Evolutionary conservation across 1,139 yeast genomes (phyloP).

Genomic region (Torulaspora pretoriensis): DNA sequence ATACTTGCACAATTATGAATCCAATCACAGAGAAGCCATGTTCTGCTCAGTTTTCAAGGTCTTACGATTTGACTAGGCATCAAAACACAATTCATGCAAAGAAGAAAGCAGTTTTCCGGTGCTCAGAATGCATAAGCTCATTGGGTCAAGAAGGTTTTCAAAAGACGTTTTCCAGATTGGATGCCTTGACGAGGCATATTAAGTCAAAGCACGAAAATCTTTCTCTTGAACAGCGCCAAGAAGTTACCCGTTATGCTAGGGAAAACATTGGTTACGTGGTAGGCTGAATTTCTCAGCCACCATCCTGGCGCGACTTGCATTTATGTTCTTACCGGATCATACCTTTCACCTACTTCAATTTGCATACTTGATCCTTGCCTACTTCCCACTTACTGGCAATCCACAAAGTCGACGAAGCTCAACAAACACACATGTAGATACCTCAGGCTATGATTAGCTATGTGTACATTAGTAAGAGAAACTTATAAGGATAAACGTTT

Average conservation of each 20-base stretch:
- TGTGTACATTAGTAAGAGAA: slow-evolving; percentile 4
- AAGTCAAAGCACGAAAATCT: slow-evolving; percentile 76
- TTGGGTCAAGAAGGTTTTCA: slow-evolving; percentile 40
- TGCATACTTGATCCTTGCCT: slow-evolving; percentile 3
- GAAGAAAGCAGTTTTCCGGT: slow-evolving; percentile 78
- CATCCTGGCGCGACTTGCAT: background rate
- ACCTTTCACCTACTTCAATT: background rate
- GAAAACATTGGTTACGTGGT: slow-evolving; percentile 63
- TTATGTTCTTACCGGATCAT: background rate
- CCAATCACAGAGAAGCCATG: slow-evolving; percentile 63
- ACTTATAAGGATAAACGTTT: background rate
- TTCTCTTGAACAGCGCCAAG: slow-evolving; percentile 62
- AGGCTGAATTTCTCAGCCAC: slow-evolving; percentile 12
- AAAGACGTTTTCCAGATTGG: slow-evolving; percentile 89
- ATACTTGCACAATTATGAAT: slow-evolving; percentile 57
- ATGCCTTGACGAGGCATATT: slow-evolving; percentile 89
- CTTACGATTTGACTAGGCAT: slow-evolving; percentile 90
- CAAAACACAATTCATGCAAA: slow-evolving; percentile 95
- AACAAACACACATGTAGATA: slow-evolving; percentile 6
- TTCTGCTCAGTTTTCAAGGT: slow-evolving; percentile 81
- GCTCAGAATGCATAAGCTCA: slow-evolving; percentile 73
- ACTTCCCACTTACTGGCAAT: background rate
- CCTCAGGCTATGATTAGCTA: background rate
- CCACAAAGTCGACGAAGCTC: slow-evolving; percentile 1
- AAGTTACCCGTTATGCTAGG: slow-evolving; percentile 69